Conservation (phyloP, 495 filamentous ascomycete genomes). For the Penicillium cataractarum region DNA sequence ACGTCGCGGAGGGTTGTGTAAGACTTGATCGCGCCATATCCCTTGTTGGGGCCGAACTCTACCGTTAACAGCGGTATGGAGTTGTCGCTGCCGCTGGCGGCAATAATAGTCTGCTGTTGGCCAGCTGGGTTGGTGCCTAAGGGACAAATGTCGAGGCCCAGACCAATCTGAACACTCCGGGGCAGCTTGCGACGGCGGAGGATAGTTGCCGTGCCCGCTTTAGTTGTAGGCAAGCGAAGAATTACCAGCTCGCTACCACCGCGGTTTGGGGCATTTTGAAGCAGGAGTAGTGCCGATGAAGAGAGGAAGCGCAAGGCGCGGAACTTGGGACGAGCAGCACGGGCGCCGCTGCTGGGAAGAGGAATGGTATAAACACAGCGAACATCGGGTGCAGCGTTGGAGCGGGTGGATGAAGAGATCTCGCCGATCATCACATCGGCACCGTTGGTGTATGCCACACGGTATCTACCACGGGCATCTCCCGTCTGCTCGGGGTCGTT, state of each 20-base stretch:
- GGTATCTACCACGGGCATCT: slow-evolving; percentile 56
- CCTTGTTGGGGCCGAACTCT: slow-evolving; percentile 55
- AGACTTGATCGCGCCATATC: slow-evolving; percentile 60
- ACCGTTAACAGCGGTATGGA: slow-evolving; percentile 78
- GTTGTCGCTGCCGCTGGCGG: slow-evolving; percentile 80
- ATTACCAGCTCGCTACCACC: slow-evolving; percentile 72
- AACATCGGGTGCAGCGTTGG: slow-evolving; percentile 57
- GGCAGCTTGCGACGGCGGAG: slow-evolving; percentile 58
- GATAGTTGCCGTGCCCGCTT: slow-evolving; percentile 40
- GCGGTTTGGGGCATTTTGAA: slow-evolving; percentile 57
- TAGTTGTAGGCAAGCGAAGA: slow-evolving; percentile 47
- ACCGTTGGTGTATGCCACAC: slow-evolving; percentile 79
- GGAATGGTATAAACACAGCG: slow-evolving; percentile 64
- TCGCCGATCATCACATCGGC: slow-evolving; percentile 64
- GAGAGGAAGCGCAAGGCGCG: slow-evolving; percentile 78
- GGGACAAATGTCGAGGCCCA: slow-evolving; percentile 73
- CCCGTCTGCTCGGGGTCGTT: slow-evolving; percentile 20
- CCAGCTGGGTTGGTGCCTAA: slow-evolving; percentile 58
- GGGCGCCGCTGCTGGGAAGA: slow-evolving; percentile 50
- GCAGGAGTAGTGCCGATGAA: slow-evolving; percentile 48
- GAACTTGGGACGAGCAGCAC: slow-evolving; percentile 49
- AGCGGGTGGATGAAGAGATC: slow-evolving; percentile 40
- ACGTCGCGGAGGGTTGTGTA: slow-evolving; percentile 71
- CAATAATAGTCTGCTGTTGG: slow-evolving; percentile 75
- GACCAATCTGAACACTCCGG: slow-evolving; percentile 62